A percentile compares a stretch with the other conserved stretches of the same genome.
Evolutionary conservation across 768 basidiomycete species (phyloP).

Genomic region (Kwoniella mangroviensis): DNA sequence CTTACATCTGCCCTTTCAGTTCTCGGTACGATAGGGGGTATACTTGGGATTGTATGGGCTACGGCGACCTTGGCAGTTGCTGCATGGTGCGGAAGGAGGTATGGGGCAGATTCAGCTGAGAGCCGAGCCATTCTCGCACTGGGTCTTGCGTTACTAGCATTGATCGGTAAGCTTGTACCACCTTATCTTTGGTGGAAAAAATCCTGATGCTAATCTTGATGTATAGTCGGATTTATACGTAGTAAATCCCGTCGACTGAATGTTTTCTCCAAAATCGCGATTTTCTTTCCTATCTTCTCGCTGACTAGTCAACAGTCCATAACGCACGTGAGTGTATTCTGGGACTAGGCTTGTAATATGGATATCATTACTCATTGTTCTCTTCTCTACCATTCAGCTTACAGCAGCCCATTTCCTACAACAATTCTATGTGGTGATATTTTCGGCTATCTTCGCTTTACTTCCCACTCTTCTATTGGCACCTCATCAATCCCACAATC

Average conservation of each 20-base stretch:
- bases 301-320: constrained; percentile 36
- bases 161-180: constrained; percentile 35
- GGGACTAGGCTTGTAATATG: too few species aligned
- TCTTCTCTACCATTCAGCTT: constrained; percentile 18
- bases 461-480: constrained; percentile 35
- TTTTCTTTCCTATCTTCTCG: constrained; percentile 51
- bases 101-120: constrained; percentile 35
- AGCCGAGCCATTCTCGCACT: constrained; percentile 39
- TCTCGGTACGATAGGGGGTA: constrained; percentile 34
- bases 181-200: background rate
- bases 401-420: constrained; percentile 30
- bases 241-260: constrained; percentile 37
- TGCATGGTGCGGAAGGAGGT: constrained; percentile 32
- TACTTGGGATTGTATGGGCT: constrained; percentile 37
- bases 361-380: too few species aligned
- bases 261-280: constrained; percentile 36
- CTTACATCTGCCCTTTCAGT: constrained; percentile 18
- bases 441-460: constrained; percentile 43
- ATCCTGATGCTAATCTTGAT: background rate
- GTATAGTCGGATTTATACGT: constrained; percentile 39
- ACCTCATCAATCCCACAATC: constrained; percentile 25
- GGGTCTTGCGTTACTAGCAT: constrained; percentile 38
- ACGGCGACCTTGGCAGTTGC: constrained; percentile 41
- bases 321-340: constrained; percentile 16
- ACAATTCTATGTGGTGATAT: constrained; percentile 42